Percentiles rank a stretch among this genome's conserved stretches.
These are phyloP conservation scores for Jaminaea rosea DNA, from an alignment of 1,284 basidiomycete species.

Conservation along the genomic window DNA sequence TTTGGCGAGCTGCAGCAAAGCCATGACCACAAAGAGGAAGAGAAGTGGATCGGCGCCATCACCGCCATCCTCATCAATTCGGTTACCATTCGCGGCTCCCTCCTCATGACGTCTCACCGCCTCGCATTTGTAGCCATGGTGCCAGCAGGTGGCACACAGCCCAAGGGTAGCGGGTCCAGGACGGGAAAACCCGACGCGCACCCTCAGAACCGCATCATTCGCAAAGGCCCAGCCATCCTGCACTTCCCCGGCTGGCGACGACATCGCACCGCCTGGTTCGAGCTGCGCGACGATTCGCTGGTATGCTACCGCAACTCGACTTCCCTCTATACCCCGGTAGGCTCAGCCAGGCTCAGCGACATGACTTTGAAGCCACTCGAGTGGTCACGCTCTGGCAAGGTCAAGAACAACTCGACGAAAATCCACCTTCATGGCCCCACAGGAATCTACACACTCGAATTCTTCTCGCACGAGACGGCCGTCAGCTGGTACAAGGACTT, in stretches of 20 bases:
- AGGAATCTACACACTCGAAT: neutral
- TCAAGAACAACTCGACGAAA: neutral
- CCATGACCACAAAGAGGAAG: constrained; percentile 14
- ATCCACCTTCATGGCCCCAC: neutral
- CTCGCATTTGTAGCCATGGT: constrained; percentile 36
- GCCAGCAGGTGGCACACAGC: constrained; percentile 2
- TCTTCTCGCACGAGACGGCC: neutral
- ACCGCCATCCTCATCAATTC: constrained; percentile 27
- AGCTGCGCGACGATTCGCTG: constrained; percentile 20
- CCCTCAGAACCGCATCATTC: neutral
- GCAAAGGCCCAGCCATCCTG: constrained; percentile 23
- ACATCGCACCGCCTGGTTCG: constrained; percentile 31
- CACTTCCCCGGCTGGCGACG: constrained; percentile 24
- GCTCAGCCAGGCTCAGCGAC: neutral
- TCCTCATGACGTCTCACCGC: constrained; percentile 31
- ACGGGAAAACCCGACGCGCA: neutral
- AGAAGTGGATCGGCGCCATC: constrained; percentile 20
- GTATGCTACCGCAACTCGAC: neutral
- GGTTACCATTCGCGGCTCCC: constrained; percentile 31
- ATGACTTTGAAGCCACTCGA: neutral
- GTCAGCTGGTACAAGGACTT: neutral
- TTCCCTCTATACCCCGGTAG: neutral
- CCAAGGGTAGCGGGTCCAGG: neutral
- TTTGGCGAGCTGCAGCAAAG: constrained; percentile 26
- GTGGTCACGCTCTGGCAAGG: neutral